Conservation (phyloP, 2,329 filamentous ascomycete species). For the Colletotrichum acutatum region DNA sequence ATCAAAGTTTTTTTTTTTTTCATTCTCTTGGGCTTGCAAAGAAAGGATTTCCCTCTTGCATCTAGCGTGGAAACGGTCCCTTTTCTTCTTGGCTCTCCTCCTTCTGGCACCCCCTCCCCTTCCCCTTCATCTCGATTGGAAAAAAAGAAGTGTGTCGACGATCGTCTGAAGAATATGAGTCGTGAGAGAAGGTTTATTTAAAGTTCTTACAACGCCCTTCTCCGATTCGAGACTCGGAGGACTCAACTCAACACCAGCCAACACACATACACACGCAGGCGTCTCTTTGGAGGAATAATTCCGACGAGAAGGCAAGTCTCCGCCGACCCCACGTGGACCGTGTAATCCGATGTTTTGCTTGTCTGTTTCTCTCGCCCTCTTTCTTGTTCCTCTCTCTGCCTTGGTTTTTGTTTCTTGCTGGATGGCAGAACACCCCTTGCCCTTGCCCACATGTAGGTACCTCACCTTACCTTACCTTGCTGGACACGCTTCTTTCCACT, state of each 20-base stretch:
- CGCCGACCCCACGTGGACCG: not conserved
- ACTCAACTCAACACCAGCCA: not conserved
- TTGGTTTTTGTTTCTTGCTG: not conserved
- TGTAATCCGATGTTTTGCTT: constrained; percentile 9
- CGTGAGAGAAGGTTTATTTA: not conserved
- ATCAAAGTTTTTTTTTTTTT: not conserved
- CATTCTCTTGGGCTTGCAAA: not conserved
- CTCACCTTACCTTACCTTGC: too few relatives aligned
- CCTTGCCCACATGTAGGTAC: not conserved
- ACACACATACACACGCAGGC: not conserved
- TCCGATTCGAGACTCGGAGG: not conserved
- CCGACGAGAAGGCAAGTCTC: not conserved
- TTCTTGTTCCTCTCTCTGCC: not conserved
- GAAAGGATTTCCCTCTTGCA: not conserved
- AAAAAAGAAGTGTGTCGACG: not conserved
- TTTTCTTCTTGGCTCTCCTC: not conserved
- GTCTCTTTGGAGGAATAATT: not conserved
- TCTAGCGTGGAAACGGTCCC: not conserved
- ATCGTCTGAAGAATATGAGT: constrained; percentile 9
- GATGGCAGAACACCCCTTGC: not conserved
- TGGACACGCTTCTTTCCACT: not conserved
- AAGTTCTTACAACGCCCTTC: not conserved
- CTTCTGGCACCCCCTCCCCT: not conserved
- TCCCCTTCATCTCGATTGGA: not conserved
- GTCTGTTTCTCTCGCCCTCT: not conserved